Percentiles rank a stretch among this genome's conserved stretches.
phyloP scores from a whole-genome alignment of 805 yeast species.

The Suhomyces sp. region DNA sequence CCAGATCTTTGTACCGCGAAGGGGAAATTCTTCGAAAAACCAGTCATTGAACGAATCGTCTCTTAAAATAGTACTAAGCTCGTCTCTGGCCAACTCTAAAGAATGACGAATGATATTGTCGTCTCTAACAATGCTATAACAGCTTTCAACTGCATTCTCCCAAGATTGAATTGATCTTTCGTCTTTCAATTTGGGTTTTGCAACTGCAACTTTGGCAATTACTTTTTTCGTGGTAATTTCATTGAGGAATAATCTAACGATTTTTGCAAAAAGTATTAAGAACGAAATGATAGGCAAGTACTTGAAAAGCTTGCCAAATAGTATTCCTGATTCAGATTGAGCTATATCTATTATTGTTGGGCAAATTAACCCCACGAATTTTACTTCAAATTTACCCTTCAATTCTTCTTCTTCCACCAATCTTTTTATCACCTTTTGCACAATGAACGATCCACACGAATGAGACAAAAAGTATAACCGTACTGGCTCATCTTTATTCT shows the following conservation, averaged over 20 bases:
- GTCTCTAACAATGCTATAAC: conserved; percentile 40
- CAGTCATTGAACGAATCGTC: conserved; percentile 51
- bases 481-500: conserved; percentile 14
- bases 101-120: conserved; percentile 51
- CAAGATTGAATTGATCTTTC: conserved; percentile 19
- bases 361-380: conserved; percentile 58
- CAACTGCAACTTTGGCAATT: conserved; percentile 22
- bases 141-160: conserved; percentile 41
- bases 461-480: conserved; percentile 58
- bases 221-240: conserved; percentile 18
- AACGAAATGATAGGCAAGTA: conserved; percentile 37
- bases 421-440: conserved; percentile 48
- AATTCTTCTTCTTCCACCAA: conserved; percentile 22
- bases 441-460: conserved; percentile 67
- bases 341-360: conserved; percentile 69
- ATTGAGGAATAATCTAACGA: conserved; percentile 32
- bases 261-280: conserved; percentile 23
- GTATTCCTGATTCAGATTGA: conserved; percentile 33
- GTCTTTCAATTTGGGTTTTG: conserved; percentile 19
- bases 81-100: conserved; percentile 55
- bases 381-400: conserved; percentile 25
- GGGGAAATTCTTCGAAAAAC: conserved; percentile 31
- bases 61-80: conserved; percentile 50
- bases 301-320: conserved; percentile 21
- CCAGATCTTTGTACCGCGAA: conserved; percentile 43